phyloP scores from a whole-genome alignment of 2,329 filamentous ascomycete species.

The Ceratocystis smalleyi region DNA sequence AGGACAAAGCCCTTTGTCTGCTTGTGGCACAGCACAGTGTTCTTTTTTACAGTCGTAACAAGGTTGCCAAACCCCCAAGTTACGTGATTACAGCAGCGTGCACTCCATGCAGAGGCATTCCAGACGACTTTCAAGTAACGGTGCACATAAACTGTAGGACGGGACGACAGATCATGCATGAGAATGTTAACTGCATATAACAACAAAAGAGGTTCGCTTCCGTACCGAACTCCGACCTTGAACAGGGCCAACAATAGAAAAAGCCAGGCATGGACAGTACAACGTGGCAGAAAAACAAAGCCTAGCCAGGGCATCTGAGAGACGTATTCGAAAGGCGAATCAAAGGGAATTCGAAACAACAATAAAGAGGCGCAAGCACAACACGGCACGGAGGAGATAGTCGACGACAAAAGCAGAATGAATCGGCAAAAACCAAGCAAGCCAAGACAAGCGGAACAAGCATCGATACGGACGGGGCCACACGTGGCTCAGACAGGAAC shows the following conservation, averaged over 20 bases:
- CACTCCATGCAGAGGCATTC: not conserved
- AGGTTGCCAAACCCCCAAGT: not conserved
- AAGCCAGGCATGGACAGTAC: not conserved
- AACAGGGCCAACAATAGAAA: not conserved
- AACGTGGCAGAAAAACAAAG: not conserved
- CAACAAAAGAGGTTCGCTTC: not conserved
- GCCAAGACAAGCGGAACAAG: too few relatives aligned
- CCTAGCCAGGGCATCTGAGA: not conserved
- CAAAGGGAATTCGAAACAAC: not conserved
- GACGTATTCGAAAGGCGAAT: not conserved
- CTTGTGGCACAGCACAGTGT: not conserved
- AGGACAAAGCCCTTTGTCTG: not conserved
- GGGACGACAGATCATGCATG: not conserved
- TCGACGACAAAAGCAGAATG: not conserved
- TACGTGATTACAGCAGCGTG: too few relatives aligned
- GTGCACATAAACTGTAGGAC: not conserved
- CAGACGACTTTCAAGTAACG: not conserved
- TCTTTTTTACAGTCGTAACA: too few relatives aligned
- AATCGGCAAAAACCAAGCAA: not conserved
- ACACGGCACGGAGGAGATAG: not conserved
- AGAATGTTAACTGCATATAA: not conserved
- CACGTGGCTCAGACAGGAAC: not conserved
- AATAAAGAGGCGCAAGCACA: not conserved
- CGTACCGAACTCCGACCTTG: not conserved
- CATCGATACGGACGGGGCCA: not conserved